phyloP scores from a whole-genome alignment of 768 basidiomycete genomes.

The Russula emetica region DNA sequence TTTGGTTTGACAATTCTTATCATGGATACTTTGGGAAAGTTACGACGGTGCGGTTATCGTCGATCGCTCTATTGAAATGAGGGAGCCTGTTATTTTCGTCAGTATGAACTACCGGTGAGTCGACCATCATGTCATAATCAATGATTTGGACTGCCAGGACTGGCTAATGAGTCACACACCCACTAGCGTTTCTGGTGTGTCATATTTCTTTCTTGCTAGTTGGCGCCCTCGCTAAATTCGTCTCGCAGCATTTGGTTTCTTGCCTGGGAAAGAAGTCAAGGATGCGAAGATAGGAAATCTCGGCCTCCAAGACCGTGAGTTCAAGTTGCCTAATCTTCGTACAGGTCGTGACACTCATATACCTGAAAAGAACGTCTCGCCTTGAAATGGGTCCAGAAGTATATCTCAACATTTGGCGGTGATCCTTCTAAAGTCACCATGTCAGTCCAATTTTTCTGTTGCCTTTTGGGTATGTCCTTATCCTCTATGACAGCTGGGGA shows the following conservation, averaged over 20 bases:
- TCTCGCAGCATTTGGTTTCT: conserved; percentile 22
- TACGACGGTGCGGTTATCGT: conserved; percentile 22
- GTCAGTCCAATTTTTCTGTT: conserved; percentile 8
- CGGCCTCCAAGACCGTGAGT: conserved; percentile 27
- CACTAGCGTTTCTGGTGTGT: conserved; percentile 13
- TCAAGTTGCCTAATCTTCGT: not conserved
- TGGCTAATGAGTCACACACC: not conserved
- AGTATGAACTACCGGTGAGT: conserved; percentile 28
- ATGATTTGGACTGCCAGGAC: not conserved
- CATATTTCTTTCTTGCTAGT: not conserved
- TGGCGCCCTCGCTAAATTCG: too few species aligned
- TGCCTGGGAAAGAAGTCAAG: conserved; percentile 25
- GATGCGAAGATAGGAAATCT: conserved; percentile 26
- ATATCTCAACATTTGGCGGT: conserved; percentile 42
- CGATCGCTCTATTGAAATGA: conserved; percentile 14
- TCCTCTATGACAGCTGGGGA: conserved; percentile 30
- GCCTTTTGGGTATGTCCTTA: not conserved
- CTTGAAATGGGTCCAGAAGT: conserved; percentile 41
- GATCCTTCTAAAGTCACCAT: conserved; percentile 36
- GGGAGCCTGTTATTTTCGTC: conserved; percentile 24
- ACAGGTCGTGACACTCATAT: not conserved
- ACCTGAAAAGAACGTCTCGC: conserved; percentile 34
- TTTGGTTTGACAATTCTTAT: not conserved
- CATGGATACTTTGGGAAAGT: not conserved
- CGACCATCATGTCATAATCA: not conserved